Conservation (phyloP, 371 early-diverging fungal species). For the Conidiobolus incongruus region DNA sequence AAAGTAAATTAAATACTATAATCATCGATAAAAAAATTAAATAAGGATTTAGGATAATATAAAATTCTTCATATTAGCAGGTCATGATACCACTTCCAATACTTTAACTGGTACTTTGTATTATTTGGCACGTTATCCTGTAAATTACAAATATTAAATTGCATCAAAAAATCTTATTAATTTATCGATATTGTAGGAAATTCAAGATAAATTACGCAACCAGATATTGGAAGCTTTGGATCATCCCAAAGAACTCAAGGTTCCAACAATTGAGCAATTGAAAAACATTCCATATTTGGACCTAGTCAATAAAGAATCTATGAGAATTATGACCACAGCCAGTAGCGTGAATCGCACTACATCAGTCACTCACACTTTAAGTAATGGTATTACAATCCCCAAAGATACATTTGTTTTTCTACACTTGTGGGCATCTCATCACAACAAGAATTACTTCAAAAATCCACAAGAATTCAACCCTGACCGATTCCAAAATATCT, state of each 20-base stretch:
- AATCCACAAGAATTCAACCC: background rate
- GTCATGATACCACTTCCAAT: too few relatives aligned
- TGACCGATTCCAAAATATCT: background rate
- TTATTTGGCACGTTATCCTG: constrained; percentile 11
- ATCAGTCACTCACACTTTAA: background rate
- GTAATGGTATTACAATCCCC: background rate
- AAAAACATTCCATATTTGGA: constrained; percentile 15
- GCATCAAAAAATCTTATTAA: too few relatives aligned
- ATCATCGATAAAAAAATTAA: too few relatives aligned
- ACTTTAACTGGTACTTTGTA: background rate
- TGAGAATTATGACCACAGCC: constrained; percentile 15
- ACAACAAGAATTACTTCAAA: background rate
- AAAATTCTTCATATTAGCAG: too few relatives aligned
- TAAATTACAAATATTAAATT: too few relatives aligned
- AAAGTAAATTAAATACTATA: too few relatives aligned
- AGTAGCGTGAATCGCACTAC: constrained; percentile 7
- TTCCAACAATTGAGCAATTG: constrained; percentile 11
- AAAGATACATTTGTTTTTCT: background rate
- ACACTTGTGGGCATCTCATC: background rate
- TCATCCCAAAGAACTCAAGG: constrained; percentile 11
- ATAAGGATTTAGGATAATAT: too few relatives aligned
- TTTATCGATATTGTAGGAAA: too few relatives aligned
- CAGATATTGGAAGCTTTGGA: constrained; percentile 4
- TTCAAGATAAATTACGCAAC: background rate
- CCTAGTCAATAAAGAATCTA: constrained; percentile 17